These are phyloP conservation scores for Digitaria exilis DNA, from an alignment of 202 grass and related monocot species.

Conservation along the genomic window DNA sequence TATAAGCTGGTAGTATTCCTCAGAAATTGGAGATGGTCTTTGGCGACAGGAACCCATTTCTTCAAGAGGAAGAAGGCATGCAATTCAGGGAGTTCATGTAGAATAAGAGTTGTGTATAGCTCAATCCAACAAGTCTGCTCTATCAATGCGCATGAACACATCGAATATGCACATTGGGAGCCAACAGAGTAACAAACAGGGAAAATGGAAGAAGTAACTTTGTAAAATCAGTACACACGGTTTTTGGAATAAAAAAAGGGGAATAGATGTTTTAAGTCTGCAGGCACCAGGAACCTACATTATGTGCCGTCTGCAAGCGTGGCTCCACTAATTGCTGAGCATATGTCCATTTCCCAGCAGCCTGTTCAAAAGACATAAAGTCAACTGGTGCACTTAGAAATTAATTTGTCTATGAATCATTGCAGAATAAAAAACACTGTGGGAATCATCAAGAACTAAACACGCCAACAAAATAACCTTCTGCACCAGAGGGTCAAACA, in stretches of 20 bases:
- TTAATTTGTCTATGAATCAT: background rate
- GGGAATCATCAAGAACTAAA: background rate
- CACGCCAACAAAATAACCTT: slow-evolving; percentile 33
- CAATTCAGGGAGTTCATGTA: background rate
- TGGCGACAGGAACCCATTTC: slow-evolving; percentile 28
- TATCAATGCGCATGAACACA: background rate
- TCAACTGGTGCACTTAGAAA: background rate
- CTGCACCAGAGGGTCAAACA: slow-evolving; percentile 21
- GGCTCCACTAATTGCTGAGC: slow-evolving; percentile 43
- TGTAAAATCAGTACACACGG: background rate
- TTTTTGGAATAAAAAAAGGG: background rate
- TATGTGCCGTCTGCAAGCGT: slow-evolving; percentile 41
- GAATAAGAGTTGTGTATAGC: background rate
- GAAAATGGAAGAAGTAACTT: background rate
- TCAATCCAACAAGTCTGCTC: background rate
- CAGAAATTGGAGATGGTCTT: slow-evolving; percentile 26
- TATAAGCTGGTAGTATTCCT: background rate
- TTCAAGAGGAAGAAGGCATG: background rate
- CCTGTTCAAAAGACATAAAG: slow-evolving; percentile 27
- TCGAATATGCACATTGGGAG: background rate
- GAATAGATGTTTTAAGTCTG: background rate
- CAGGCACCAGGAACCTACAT: background rate
- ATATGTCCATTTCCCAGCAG: slow-evolving; percentile 29
- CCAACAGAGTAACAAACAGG: background rate
- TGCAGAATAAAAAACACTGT: background rate